Conservation (phyloP, 2,329 filamentous ascomycete species). For the Penicillium vulpinum region DNA sequence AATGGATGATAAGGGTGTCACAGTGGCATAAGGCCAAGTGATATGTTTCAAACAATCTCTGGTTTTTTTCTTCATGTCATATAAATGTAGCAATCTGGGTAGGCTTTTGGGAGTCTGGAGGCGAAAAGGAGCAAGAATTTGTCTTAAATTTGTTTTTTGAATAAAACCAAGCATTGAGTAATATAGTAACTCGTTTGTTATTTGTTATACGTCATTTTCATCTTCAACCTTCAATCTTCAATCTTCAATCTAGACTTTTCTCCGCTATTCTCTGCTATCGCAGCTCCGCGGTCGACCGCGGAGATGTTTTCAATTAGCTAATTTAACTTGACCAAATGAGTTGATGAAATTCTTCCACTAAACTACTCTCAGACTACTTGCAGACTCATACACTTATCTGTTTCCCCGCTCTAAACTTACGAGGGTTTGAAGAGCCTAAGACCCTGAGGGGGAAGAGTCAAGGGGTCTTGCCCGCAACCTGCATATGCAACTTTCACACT, state of each 20-base stretch:
- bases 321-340: slow-evolving; percentile 4
- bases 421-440: background rate
- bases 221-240: too few relatives aligned
- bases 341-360: background rate
- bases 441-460: background rate
- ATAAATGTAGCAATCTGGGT: slow-evolving; percentile 1
- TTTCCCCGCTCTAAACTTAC: background rate
- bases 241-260: background rate
- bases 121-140: background rate
- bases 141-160: too few relatives aligned
- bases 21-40: slow-evolving; percentile 12
- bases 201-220: too few relatives aligned
- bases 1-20: slow-evolving; percentile 47
- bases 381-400: background rate
- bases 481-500: too few relatives aligned
- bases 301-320: slow-evolving; percentile 21
- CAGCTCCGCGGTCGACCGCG: background rate
- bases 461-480: slow-evolving; percentile 5
- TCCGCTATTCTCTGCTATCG: slow-evolving; percentile 1
- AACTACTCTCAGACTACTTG: background rate
- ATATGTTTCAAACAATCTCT: background rate
- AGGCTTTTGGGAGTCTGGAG: background rate
- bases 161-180: too few relatives aligned
- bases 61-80: background rate
- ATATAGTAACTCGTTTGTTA: too few relatives aligned